Evolutionary conservation across 2,329 filamentous ascomycete species (phyloP), one percentile per base, ranked within the genome.

Genomic region (Trematosphaeria pertusa): DNA sequence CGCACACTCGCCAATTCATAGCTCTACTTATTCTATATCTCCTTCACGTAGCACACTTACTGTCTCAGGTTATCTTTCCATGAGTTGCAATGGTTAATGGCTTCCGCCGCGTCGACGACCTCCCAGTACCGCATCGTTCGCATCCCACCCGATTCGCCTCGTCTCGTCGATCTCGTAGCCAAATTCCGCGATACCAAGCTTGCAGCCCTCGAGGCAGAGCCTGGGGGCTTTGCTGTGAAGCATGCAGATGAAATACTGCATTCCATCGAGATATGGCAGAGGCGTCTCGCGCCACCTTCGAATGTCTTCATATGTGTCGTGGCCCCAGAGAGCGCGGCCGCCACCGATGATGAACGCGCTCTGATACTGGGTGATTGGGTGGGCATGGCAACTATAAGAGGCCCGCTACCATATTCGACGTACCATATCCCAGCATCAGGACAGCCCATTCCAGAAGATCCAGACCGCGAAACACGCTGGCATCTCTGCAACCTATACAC

Each of bases 401-500:
- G 58, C 1, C 56, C 58, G 0, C 35, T 63, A 21, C 39, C 36
- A 1, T 49, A 50, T 20, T 36, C 48, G 5, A 46, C 41, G 1
- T 65, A 54, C 39, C 56, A 62, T n/a, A 22, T 49, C 7, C 49
- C 59, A 0, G 56, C 51, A 5, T 52, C 50, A 30, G 36, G 40
- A 2, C 53, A 59, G 10, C 44, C 44, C 0, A 17, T 58, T 1
- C 56, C 54, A 1, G 46, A 37, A 5, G 18, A 52, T 15, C 48
- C 54, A 3, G 30, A 44, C 3, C 20, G 21, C 1, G 61, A 62
- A 31, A 43, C 50, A 19, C 24, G 54, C 19, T 61, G 54, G 58
- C 56, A 64, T 19, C 9, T 58, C 4, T 55, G 36, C 32, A 56
- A 59, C 32, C 18, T 64, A 2, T 62, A 59, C 32, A 60, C 50